Conservation (phyloP, 2,329 filamentous ascomycete genomes). For the Dactylonectria estremocensis region DNA sequence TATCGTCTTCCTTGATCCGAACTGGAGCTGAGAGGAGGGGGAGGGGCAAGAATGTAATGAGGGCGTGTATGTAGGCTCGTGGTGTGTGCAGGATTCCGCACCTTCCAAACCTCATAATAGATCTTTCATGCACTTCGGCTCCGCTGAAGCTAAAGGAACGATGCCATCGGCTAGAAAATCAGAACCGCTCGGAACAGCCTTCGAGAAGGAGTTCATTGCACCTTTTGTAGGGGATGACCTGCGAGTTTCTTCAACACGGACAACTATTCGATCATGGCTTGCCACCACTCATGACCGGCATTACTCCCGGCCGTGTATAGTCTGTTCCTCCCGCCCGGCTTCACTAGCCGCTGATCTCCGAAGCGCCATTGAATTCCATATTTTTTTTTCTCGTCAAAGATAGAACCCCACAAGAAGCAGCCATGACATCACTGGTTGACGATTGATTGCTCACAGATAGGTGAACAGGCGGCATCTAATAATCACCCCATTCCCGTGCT, state of each 20-base stretch:
- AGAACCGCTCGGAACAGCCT: constrained; percentile 24
- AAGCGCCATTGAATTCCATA: constrained; percentile 17
- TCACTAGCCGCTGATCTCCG: constrained; percentile 29
- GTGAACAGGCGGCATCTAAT: constrained; percentile 13
- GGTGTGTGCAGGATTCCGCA: constrained; percentile 15
- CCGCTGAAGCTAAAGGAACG: constrained; percentile 23
- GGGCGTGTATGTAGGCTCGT: neutral
- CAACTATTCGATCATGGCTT: no score
- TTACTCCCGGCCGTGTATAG: constrained; percentile 21
- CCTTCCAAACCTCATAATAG: constrained; percentile 28
- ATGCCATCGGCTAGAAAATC: constrained; percentile 20
- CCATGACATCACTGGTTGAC: constrained; percentile 14
- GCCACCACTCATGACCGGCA: constrained; percentile 12
- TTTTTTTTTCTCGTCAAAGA: constrained; percentile 11
- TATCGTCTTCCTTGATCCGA: neutral
- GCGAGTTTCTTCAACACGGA: constrained; percentile 31
- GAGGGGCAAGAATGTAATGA: constrained; percentile 15
- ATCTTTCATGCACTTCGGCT: constrained; percentile 25
- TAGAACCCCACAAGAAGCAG: constrained; percentile 14
- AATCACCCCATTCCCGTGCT: constrained; percentile 27
- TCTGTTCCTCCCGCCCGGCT: constrained; percentile 14
- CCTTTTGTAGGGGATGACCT: constrained; percentile 26
- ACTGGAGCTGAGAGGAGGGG: constrained; percentile 1
- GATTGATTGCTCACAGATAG: no score
- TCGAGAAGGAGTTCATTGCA: constrained; percentile 28